phyloP scores from a whole-genome alignment of 2,329 filamentous ascomycete species.

The Cytospora piceicola region DNA sequence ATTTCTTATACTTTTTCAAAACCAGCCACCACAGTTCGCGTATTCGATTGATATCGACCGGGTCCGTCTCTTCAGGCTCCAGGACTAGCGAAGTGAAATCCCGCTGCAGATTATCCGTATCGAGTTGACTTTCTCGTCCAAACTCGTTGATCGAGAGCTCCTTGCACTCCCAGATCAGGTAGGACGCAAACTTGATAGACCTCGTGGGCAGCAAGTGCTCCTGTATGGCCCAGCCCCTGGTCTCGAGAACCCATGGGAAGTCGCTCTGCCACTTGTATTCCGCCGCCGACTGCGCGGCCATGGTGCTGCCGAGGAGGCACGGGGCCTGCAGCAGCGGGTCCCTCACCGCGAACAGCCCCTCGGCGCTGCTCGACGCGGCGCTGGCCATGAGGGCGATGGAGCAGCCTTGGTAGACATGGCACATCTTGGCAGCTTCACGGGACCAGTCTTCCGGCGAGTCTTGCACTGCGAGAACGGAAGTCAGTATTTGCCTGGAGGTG shows the following conservation, averaged over 20 bases:
- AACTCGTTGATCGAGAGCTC: constrained; percentile 2
- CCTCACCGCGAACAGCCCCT: not conserved
- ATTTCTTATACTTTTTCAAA: not conserved
- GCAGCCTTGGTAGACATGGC: constrained; percentile 6
- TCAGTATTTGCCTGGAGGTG: no score
- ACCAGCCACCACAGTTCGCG: not conserved
- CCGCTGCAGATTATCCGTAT: not conserved
- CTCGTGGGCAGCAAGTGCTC: not conserved
- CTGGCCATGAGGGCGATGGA: not conserved
- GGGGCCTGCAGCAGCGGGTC: not conserved
- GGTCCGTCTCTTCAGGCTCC: not conserved
- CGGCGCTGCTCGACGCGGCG: not conserved
- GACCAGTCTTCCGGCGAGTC: constrained; percentile 1
- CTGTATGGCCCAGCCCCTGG: constrained; percentile 5
- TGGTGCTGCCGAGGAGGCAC: not conserved
- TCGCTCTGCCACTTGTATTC: not conserved
- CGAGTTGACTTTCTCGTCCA: not conserved
- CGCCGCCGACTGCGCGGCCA: not conserved
- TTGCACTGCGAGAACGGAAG: not conserved
- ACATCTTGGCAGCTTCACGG: not conserved
- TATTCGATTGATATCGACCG: not conserved
- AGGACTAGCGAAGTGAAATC: not conserved
- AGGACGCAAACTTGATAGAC: not conserved
- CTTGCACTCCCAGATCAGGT: not conserved
- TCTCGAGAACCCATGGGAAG: not conserved